Evolutionary conservation across 2,329 filamentous ascomycete genomes (phyloP).

Genomic region (Apiospora hydei): DNA sequence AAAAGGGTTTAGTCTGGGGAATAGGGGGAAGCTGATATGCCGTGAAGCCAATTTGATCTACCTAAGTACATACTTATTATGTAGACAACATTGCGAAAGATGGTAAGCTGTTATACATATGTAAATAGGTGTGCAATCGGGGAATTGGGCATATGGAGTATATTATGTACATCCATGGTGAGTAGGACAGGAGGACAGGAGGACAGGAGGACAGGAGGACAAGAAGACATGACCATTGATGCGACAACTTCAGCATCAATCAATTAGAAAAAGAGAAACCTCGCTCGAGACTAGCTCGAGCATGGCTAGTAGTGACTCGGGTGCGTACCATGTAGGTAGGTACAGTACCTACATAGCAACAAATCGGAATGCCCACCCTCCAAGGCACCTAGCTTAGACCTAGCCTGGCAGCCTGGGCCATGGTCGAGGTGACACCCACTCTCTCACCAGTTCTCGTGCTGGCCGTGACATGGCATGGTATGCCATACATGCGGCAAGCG

Average conservation of each 20-base stretch:
- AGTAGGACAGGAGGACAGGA: background rate
- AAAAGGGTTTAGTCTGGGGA: background rate
- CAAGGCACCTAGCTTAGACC: background rate
- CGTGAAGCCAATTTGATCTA: background rate
- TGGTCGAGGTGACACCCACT: background rate
- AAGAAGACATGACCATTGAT: background rate
- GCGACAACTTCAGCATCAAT: background rate
- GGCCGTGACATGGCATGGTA: background rate
- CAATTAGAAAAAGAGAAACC: background rate
- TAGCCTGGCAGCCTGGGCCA: background rate
- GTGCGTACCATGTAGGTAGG: background rate
- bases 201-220: background rate
- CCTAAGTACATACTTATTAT: too few relatives aligned
- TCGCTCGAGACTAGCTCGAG: background rate
- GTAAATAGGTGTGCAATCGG: background rate
- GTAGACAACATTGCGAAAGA: background rate
- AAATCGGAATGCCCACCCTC: constrained; percentile 5
- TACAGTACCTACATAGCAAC: constrained; percentile 14
- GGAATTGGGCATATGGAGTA: background rate
- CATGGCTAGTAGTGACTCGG: background rate
- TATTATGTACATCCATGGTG: background rate
- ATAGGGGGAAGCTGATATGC: background rate
- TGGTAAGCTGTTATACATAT: background rate
- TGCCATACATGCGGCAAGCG: background rate
- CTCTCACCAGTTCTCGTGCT: background rate